These are phyloP conservation scores for Trichoderma oligosporum DNA, from an alignment of 2,329 filamentous ascomycete genomes.

Conservation along the genomic window DNA sequence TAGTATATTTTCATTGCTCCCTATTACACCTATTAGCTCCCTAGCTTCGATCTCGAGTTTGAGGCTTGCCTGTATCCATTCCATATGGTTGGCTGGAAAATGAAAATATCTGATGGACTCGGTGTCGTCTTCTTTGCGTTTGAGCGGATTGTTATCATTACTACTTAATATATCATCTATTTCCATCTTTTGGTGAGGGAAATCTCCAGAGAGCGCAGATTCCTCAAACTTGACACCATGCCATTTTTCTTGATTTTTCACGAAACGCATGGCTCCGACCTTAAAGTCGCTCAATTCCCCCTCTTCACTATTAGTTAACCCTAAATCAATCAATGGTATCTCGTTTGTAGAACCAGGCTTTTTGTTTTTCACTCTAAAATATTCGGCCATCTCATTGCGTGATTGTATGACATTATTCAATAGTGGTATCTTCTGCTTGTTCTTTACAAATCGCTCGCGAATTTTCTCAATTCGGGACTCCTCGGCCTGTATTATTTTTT, in stretches of 20 bases:
- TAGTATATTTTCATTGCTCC: not conserved
- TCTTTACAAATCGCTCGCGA: not conserved
- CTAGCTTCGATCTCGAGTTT: not conserved
- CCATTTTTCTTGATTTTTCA: not conserved
- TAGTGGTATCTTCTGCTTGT: not conserved
- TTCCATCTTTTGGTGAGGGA: not conserved
- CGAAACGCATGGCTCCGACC: not conserved
- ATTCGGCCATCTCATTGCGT: not conserved
- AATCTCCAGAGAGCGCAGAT: not conserved
- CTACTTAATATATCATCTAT: not conserved
- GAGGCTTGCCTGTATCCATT: not conserved
- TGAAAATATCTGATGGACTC: not conserved
- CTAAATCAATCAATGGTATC: too few species aligned
- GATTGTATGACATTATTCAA: not conserved
- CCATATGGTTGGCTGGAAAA: not conserved
- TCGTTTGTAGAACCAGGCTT: not conserved
- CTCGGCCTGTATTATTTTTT: not conserved
- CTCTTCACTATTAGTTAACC: too few species aligned
- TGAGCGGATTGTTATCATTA: not conserved
- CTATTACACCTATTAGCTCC: not conserved
- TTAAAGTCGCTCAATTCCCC: not conserved
- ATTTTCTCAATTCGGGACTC: not conserved
- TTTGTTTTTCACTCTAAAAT: not conserved
- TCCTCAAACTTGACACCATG: not conserved
- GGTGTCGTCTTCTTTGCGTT: not conserved